Conservation (phyloP, 305 asterid genomes). For the Euphrasia arctica region DNA sequence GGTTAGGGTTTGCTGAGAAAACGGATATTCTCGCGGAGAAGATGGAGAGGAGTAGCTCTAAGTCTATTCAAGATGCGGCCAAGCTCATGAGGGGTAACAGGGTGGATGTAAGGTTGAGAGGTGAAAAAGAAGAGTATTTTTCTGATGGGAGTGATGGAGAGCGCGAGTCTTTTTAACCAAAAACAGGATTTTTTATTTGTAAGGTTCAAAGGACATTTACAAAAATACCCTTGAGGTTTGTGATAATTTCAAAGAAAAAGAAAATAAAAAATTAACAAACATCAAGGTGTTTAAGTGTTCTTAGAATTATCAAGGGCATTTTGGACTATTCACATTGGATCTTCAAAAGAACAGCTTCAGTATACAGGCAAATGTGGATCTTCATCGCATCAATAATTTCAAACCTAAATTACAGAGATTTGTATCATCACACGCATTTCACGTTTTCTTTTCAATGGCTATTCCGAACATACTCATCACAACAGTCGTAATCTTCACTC, state of each 20-base stretch:
- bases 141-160: constrained; percentile 50
- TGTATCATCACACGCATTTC: background rate
- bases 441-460: constrained; percentile 29
- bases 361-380: no score
- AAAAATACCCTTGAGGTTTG: no score
- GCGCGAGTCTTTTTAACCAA: constrained; percentile 8
- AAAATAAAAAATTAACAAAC: no score
- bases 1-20: constrained; percentile 59
- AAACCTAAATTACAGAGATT: background rate
- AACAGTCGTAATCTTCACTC: constrained; percentile 31
- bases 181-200: background rate
- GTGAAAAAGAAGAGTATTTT: constrained; percentile 39
- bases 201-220: no score
- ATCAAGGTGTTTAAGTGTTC: no score
- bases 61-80: constrained; percentile 54
- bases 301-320: no score
- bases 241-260: no score
- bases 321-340: no score
- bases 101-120: constrained; percentile 25
- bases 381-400: no score
- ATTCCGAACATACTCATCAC: constrained; percentile 37
- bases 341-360: background rate
- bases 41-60: constrained; percentile 76
- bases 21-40: constrained; percentile 70
- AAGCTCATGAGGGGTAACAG: constrained; percentile 59